phyloP scores from a whole-genome alignment of 1,139 yeast genomes.

The Yamadazyma siamensis region DNA sequence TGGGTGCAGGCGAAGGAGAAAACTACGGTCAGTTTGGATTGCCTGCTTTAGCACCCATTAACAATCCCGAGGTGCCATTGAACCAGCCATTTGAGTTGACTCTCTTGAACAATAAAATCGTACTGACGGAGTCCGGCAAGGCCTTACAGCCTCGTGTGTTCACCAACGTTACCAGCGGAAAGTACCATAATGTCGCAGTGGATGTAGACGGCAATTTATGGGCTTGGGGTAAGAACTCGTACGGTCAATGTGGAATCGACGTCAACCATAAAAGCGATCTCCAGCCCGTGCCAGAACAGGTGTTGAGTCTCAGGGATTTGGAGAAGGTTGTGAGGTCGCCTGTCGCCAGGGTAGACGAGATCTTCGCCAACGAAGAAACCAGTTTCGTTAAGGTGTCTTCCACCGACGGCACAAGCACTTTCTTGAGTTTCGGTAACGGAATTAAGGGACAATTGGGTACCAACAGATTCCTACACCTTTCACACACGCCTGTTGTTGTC shows the following conservation, averaged over 20 bases:
- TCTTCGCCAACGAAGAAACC: constrained; percentile 69
- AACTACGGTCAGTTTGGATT: constrained; percentile 83
- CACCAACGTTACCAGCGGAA: constrained; percentile 66
- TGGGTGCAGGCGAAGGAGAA: constrained; percentile 48
- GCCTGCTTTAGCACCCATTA: constrained; percentile 67
- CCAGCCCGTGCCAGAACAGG: constrained; percentile 64
- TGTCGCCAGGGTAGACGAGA: constrained; percentile 37
- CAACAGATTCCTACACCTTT: constrained; percentile 72
- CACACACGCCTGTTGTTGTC: constrained; percentile 61
- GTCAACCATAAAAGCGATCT: constrained; percentile 63
- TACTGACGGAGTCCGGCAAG: constrained; percentile 18
- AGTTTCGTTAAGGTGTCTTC: constrained; percentile 50
- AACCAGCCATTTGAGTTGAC: constrained; percentile 33
- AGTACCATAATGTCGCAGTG: constrained; percentile 64
- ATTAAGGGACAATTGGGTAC: constrained; percentile 85
- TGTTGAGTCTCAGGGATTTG: constrained; percentile 29
- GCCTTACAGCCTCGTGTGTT: constrained; percentile 42
- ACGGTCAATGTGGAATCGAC: constrained; percentile 80
- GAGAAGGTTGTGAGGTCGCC: constrained; percentile 17
- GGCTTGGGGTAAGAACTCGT: constrained; percentile 81
- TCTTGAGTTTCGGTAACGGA: constrained; percentile 79
- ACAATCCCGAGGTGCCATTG: constrained; percentile 18
- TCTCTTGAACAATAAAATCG: constrained; percentile 33
- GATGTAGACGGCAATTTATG: constrained; percentile 64
- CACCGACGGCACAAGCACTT: constrained; percentile 21